Evolutionary conservation across 1,284 basidiomycete genomes (phyloP), one percentile per base, ranked within the genome.

Genomic region (Sanghuangporus weigelae): DNA sequence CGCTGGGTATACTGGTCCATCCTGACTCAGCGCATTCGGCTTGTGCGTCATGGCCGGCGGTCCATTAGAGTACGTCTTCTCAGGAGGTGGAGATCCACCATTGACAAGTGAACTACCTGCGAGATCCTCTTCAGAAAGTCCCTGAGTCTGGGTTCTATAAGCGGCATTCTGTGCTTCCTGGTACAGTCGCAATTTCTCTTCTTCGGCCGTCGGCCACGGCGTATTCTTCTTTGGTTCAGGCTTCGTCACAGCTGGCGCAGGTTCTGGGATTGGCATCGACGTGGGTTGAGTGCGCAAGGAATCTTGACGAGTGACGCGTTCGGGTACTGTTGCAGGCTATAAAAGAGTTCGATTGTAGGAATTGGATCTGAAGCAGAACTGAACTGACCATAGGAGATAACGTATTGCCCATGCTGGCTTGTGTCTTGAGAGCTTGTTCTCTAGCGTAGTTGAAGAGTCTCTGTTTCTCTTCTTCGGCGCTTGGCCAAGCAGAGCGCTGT

Each of bases 391-490:
- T 64, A 11, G 59, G 48, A 35, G 59, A 53, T n/a, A 57, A 23
- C 23, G 39, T 58, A 38, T 53, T 59, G n/a, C 64, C 64, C 51
- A 65, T 62, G n/a, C 35, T 54, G 23, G 63, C 63, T 42, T 66
- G 65, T 5, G 57, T 62, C 51, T 42, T 59, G 1, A 71, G 72
- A 5, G 76, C 77, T 26, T 70, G 69, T 7, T 71, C 64, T 53
- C 74, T 67, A 2, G 92, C 92, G 56, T 83, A 73, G 61, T 88
- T 79, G 73, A 83, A 95, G 19, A 93, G 72, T 36, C 81, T 77
- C 2, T 82, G 72, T 70, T 92, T 92, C 71, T 93, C 90, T 66
- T 86, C 82, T 71, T 90, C 89, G 0, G 90, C 87, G 0, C 84
- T 81, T 4, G 76, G 77, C 88, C 87, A 92, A n/a, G 55, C 63